phyloP scores from a whole-genome alignment of 306 rosid species.

The Cajanus cajan region DNA sequence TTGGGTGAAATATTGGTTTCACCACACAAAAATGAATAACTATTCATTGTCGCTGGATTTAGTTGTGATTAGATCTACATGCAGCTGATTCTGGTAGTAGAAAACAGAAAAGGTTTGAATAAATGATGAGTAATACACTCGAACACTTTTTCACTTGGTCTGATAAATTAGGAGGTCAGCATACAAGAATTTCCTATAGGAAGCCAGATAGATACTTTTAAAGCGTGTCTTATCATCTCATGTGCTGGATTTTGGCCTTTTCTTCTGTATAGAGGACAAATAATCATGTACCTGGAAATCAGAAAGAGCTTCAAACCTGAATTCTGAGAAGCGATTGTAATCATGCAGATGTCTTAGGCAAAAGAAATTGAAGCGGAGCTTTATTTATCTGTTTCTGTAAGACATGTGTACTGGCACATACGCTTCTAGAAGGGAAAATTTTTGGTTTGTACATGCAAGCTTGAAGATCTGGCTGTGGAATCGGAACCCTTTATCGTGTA shows the following conservation, averaged over 20 bases:
- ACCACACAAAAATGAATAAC: neutral
- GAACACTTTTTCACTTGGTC: conserved; percentile 21
- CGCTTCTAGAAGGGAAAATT: neutral
- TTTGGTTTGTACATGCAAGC: conserved; percentile 29
- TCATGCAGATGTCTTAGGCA: neutral
- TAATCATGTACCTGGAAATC: conserved; percentile 29
- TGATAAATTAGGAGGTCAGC: conserved; percentile 10
- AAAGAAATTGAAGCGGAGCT: neutral
- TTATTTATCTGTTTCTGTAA: neutral
- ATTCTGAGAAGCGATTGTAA: neutral
- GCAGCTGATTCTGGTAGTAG: conserved; percentile 11
- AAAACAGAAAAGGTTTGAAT: neutral
- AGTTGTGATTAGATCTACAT: conserved; percentile 1
- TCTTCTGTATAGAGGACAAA: conserved; percentile 16
- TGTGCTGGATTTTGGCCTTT: conserved; percentile 18
- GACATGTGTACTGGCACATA: neutral
- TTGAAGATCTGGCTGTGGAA: conserved; percentile 30
- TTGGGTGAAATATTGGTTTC: conserved; percentile 18
- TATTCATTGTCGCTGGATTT: conserved; percentile 9
- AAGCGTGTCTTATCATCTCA: conserved; percentile 23
- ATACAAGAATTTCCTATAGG: conserved; percentile 23
- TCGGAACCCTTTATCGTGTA: conserved; percentile 25
- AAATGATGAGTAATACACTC: conserved; percentile 2
- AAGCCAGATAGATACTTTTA: conserved; percentile 14
- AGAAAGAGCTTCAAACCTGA: conserved; percentile 3